Conservation (phyloP, 1,139 yeast species). For the Yamadazyma atmosphaerica region DNA sequence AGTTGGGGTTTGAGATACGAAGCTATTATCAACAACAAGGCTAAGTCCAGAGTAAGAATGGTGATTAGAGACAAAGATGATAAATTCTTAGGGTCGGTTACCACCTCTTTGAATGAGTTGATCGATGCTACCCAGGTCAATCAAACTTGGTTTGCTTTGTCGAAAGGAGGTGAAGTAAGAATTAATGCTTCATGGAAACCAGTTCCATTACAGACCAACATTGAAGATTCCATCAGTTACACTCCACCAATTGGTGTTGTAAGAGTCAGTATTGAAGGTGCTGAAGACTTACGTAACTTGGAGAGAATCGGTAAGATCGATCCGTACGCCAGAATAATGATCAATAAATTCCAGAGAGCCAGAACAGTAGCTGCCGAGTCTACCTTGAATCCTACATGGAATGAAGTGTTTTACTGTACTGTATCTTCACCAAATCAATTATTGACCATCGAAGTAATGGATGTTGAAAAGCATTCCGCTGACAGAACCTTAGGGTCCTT, state of each 20-base stretch:
- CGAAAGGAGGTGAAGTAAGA: conserved; percentile 71
- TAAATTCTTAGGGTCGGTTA: conserved; percentile 58
- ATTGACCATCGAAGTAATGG: conserved; percentile 87
- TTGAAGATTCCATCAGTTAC: conserved; percentile 74
- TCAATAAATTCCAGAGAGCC: conserved; percentile 74
- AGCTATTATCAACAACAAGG: conserved; percentile 71
- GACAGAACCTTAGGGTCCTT: conserved; percentile 89
- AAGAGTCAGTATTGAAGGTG: conserved; percentile 70
- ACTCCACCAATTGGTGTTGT: conserved; percentile 92
- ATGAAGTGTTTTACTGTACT: conserved; percentile 78
- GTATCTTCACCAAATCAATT: conserved; percentile 80
- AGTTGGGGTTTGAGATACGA: conserved; percentile 68
- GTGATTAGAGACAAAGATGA: conserved; percentile 62
- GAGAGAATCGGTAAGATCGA: conserved; percentile 90
- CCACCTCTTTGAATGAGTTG: conserved; percentile 66
- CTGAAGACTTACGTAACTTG: conserved; percentile 74
- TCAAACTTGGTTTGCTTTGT: conserved; percentile 70
- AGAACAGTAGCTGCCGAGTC: conserved; percentile 74
- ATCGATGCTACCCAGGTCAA: conserved; percentile 79
- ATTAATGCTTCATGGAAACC: conserved; percentile 83
- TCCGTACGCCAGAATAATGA: conserved; percentile 81
- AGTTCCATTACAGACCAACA: conserved; percentile 54
- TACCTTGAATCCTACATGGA: conserved; percentile 80
- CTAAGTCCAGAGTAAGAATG: conserved; percentile 65
- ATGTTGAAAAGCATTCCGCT: conserved; percentile 69